These are phyloP conservation scores for Davidsoniella eucalypti DNA, from an alignment of 2,329 filamentous ascomycete species.

Conservation along the genomic window DNA sequence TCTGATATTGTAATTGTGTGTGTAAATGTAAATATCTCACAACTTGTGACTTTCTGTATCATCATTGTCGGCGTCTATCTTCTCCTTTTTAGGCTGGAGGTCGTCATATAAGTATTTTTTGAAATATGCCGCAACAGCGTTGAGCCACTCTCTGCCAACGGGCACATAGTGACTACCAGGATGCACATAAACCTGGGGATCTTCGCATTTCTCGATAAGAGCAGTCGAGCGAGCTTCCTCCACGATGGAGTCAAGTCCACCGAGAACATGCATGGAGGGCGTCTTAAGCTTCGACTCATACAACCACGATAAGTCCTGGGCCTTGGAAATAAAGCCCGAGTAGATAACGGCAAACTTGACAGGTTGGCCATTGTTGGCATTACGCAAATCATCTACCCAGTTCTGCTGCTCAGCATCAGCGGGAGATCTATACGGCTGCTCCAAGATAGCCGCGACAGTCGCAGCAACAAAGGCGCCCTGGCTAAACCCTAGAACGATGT, in stretches of 20 bases:
- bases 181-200: constrained; percentile 44
- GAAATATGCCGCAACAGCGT: constrained; percentile 60
- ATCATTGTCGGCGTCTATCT: neutral
- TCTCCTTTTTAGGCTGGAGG: constrained; percentile 10
- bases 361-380: constrained; percentile 29
- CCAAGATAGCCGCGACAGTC: constrained; percentile 57
- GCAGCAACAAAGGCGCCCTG: constrained; percentile 61
- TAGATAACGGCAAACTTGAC: constrained; percentile 63
- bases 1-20: neutral
- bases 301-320: constrained; percentile 40
- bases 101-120: constrained; percentile 21
- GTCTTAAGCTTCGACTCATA: constrained; percentile 64
- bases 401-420: constrained; percentile 17
- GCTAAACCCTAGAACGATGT: constrained; percentile 68
- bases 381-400: constrained; percentile 31
- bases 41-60: neutral
- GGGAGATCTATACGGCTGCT: constrained; percentile 26
- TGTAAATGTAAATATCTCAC: neutral
- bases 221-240: constrained; percentile 55
- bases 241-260: constrained; percentile 74
- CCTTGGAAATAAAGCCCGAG: constrained; percentile 56
- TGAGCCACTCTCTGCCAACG: constrained; percentile 63
- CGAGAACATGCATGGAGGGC: constrained; percentile 66
- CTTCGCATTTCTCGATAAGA: constrained; percentile 48
- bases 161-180: constrained; percentile 87